Percentiles rank a stretch among this genome's conserved stretches.
Evolutionary conservation across 352 stramenopile genomes (phyloP).

Genomic region (Pythium volutum): DNA sequence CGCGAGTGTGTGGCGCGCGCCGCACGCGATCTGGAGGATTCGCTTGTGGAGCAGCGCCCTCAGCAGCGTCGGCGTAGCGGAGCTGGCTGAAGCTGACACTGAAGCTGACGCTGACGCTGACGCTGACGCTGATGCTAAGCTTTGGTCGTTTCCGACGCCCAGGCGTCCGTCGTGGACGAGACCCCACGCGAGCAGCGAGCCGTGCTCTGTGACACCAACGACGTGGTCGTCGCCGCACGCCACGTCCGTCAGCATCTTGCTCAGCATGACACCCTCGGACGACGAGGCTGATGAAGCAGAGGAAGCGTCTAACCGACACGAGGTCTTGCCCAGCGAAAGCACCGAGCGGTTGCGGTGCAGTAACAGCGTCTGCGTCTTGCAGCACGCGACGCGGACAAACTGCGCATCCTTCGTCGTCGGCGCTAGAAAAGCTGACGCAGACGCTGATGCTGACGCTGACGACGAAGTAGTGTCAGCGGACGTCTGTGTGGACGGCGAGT

Average conservation of each 20-base stretch:
- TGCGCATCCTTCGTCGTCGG: constrained; percentile 15
- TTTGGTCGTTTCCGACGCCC: constrained; percentile 19
- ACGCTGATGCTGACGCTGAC: neutral
- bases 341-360: constrained; percentile 46
- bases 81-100: neutral
- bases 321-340: constrained; percentile 32
- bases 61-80: constrained; percentile 27
- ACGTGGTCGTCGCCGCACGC: constrained; percentile 58
- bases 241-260: constrained; percentile 55
- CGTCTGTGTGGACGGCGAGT: too few relatives aligned
- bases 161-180: constrained; percentile 38
- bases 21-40: constrained; percentile 59
- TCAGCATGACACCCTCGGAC: constrained; percentile 36
- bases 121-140: too few relatives aligned
- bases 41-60: constrained; percentile 55
- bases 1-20: constrained; percentile 53
- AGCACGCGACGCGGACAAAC: constrained; percentile 40
- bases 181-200: constrained; percentile 77
- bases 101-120: too few relatives aligned
- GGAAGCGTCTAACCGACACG: neutral
- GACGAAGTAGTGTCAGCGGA: neutral
- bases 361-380: constrained; percentile 39
- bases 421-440: neutral
- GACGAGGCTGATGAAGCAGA: neutral
- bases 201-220: constrained; percentile 64